These are phyloP conservation scores for Colletotrichum chrysophilum DNA, from an alignment of 2,329 filamentous ascomycete genomes.

Conservation along the genomic window DNA sequence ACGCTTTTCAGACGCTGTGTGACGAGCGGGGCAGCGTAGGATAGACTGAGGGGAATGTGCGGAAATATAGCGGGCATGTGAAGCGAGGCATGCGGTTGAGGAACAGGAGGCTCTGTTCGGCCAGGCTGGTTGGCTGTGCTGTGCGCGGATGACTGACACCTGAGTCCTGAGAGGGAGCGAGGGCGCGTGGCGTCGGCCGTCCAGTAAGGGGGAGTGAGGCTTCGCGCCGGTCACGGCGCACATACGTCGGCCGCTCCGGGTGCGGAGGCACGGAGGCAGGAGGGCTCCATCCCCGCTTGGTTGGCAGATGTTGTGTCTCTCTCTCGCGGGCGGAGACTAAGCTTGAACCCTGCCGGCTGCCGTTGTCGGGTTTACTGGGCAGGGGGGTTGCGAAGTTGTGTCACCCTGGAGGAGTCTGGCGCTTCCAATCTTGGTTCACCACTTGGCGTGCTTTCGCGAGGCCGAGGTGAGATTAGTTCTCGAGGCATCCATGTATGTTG, in stretches of 20 bases:
- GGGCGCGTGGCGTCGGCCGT: not conserved
- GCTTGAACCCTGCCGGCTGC: not conserved
- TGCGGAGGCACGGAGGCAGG: not conserved
- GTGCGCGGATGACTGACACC: not conserved
- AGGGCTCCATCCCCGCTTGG: not conserved
- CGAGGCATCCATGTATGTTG: not conserved
- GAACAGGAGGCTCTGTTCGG: not conserved
- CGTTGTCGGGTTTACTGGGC: not conserved
- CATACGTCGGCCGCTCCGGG: not conserved
- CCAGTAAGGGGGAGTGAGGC: not conserved
- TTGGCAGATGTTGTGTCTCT: not conserved
- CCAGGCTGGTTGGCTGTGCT: not conserved
- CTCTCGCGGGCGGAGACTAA: not conserved
- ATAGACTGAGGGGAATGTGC: not conserved
- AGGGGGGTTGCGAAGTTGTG: not conserved
- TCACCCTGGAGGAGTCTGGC: not conserved
- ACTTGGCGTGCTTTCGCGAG: not conserved
- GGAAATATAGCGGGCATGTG: not conserved
- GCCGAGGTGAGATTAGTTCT: not conserved
- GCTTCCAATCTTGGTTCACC: not conserved
- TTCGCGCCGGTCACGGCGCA: not conserved
- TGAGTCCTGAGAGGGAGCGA: not conserved
- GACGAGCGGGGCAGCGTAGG: not conserved
- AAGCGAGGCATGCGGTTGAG: not conserved
- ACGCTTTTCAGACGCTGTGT: not conserved